Evolutionary conservation across 306 rosid genomes (phyloP), one percentile per base, ranked within the genome.

Genomic region (Bauhinia variegata): DNA sequence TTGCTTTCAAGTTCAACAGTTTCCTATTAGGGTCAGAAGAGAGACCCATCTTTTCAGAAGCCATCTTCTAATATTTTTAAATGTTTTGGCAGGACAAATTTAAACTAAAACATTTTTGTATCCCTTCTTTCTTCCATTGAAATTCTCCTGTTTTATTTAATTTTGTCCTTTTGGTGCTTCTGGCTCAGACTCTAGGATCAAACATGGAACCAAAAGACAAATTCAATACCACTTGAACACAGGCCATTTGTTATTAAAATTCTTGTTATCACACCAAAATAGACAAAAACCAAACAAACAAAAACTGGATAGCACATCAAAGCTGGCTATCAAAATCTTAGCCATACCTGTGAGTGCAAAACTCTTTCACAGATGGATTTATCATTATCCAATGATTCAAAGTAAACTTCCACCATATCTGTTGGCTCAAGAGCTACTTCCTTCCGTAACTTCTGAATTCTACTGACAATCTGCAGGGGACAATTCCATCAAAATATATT

Each of bases 401-500:
- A 89, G 78, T 89, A 93, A 61, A 90, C 96, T 80, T 93, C 98
- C 65, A 93, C 93, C 14, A 63, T 54, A 67, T 93, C 98, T 23
- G 93, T 87, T 51, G 98, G 98, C 73, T 93, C 98, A 54, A 93
- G 87, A 65, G 89, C 86, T 84, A 81, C 74, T 80, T 89, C 89
- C 86, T 93, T 93, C 52, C 98, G 70, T 38, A 93, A 76, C 80
- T 93, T 93, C 72, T 93, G 98, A 67, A 93, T 89, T 85, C 98
- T 89, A 79, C 89, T 93, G 36, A 93, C 96, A 83, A 92, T 81
- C 98, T 92, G 79, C 62, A 54, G 70, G 9, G 17, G 52, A 58
- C 15, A 43, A 57, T 16, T 1, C 32, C 59, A 71, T 28, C 10
- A 12, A 44, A 50, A 67, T 5, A 49, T 11, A 58, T 50, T 17